Base-by-base conservation (phyloP, 2,329 filamentous ascomycete genomes). In the Chaetomium olivaceum region DNA sequence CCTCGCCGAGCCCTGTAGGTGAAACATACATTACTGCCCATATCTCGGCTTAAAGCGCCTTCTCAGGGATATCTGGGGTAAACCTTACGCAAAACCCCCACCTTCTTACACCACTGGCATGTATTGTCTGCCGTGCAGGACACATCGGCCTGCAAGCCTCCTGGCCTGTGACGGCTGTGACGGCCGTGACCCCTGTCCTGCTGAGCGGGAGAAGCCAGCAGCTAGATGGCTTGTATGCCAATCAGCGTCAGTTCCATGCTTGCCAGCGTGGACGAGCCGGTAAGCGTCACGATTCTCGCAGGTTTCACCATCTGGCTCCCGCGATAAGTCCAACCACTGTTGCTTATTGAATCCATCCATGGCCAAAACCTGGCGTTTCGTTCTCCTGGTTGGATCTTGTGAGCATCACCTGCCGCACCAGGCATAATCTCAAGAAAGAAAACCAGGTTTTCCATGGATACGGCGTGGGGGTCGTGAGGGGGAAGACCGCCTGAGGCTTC, bases 101-200 rank as follows among this genome's bases (percentile, higher is more conserved):
- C 11, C 9, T 23, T 27, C 39, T 56, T 16, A 23, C 27, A 48
- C 29, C 7, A 8, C 29, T 36, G n/a, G n/a, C 29, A 21, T 21
- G 16, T 25, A 9, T 21, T 36, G 16, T 25, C 46, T 46, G 46
- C 33, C 19, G 57, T 56, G 50, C 16, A 56, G 19, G 50, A 31
- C 55, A 54, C 61, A 54, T 50, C 58, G 50, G 39, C 19, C 46
- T 58, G 56, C 61, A 55, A 39, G 21, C 52, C 43, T n/a, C 31
- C 33, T 36, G 11, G 31, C 9, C 19, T 31, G 19, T 25, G 27
- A 65, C 48, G 31, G 19, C 14, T 23, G 19, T 25, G 27, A 65
- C 48, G 31, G 19, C 14, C 19, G 19, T 25, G 27, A 65, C 36
- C 63, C 58, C 58, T 65, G 63, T 55, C 59, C 58, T 65, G 63